phyloP scores from a whole-genome alignment of 1,284 basidiomycete species.

The Moniliella sp. region DNA sequence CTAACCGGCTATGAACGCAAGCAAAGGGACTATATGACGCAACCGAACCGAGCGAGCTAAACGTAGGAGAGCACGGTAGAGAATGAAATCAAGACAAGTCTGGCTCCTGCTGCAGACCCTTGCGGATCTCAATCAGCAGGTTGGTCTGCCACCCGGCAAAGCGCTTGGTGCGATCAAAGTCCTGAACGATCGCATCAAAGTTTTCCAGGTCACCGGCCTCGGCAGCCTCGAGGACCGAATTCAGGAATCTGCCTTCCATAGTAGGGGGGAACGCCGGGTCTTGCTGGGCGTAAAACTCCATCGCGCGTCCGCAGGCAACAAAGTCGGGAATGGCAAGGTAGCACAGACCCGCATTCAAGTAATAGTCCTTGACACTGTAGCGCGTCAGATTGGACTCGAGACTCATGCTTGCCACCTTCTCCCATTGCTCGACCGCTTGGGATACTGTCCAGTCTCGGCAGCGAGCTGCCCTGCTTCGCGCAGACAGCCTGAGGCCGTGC shows the following conservation, averaged over 20 bases:
- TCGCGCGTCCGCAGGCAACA: too few relatives aligned
- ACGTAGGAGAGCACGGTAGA: too few relatives aligned
- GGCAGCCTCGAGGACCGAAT: slow-evolving; percentile 23
- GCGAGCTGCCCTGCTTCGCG: slow-evolving; percentile 89
- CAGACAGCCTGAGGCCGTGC: slow-evolving; percentile 75
- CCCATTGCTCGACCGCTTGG: slow-evolving; percentile 68
- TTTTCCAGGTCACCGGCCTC: slow-evolving; percentile 23
- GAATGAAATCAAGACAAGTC: too few relatives aligned
- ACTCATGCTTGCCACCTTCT: slow-evolving; percentile 69
- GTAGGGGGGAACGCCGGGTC: slow-evolving; percentile 30
- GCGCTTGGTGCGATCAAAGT: slow-evolving; percentile 28
- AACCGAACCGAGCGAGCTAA: too few relatives aligned
- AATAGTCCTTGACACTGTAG: slow-evolving; percentile 96
- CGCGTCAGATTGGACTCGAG: slow-evolving; percentile 69
- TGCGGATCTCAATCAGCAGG: too few relatives aligned
- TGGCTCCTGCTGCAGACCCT: too few relatives aligned
- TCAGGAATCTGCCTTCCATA: slow-evolving; percentile 29
- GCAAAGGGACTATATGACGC: too few relatives aligned
- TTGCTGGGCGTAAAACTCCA: slow-evolving; percentile 26
- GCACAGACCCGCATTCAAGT: slow-evolving; percentile 67
- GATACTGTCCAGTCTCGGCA: slow-evolving; percentile 66
- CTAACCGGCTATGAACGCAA: too few relatives aligned
- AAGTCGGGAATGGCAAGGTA: slow-evolving; percentile 66
- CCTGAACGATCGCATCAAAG: slow-evolving; percentile 22
- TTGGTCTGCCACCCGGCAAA: slow-evolving; percentile 27